Base-by-base conservation (phyloP, 1,139 yeast species). In the Citeromyces hawaiiensis region DNA sequence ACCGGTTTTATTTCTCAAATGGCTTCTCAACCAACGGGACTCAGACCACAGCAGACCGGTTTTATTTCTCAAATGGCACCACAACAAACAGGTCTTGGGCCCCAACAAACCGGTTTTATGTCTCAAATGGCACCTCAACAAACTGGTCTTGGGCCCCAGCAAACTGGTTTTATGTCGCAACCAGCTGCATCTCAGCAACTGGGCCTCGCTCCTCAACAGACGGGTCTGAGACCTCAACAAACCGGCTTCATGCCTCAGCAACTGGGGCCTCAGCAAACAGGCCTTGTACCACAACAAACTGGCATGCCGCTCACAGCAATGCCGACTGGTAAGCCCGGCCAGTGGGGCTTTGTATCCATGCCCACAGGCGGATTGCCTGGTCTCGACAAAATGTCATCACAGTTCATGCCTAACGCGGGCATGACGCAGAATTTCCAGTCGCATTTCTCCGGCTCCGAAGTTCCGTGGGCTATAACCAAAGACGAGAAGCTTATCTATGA, bases 401-500 rank as follows among this genome's bases (percentile, higher is more conserved):
- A 80, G 48, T 79, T 83, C 56, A 76, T 86, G 66, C 95, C 96
- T 0, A 74, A 53, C 37, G 48, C 59, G 1, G 64, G 42, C 52
- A 79, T 76, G 23, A 74, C 75, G 3, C 53, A 63, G 4, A 29
- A 29, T 10, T 29, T 29, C 15, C 32, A 29, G 15, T 29, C 32
- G 6, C 32, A 29, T 14, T 29, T 29, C 10, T 55, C 63, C 48
- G 64, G 66, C 41, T 54, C 64, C n/a, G 70, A 72, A 47, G 77
- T 73, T 21, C 53, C 73, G 4, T 73, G 91, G 88, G 78, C 91
- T 23, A 78, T 88, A 53, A 72, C 93, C 38, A 78, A 80, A 50
- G 91, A 85, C 50, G 98, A 91, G 54, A 88, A 87, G 56, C 70
- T 69, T 44, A 75, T 87, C 42, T 88, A 87, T 59, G 96, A 87